Base-by-base conservation (phyloP, 257 asterid genomes). In the Gentiana straminea region DNA sequence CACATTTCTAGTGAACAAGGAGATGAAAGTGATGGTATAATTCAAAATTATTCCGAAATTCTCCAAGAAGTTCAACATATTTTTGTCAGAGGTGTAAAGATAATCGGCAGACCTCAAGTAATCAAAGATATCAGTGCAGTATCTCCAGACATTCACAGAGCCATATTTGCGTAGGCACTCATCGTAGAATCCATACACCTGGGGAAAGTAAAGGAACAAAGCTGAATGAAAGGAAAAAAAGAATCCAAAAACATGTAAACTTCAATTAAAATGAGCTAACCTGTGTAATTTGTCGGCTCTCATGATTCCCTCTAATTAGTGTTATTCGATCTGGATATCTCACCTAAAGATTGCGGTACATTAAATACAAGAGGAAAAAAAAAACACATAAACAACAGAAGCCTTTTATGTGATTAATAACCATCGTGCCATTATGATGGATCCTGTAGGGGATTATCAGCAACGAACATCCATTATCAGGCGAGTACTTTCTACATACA, bases 171-270 rank as follows among this genome's bases (percentile, higher is more conserved):
- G 92, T 15, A 87, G 69, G 80, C 98, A 91, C 82, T 91, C 98
- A n/a, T 91, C 98, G 64, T 87, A 91, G 80, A 91, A 91, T 58
- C 98, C 96, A 64, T 91, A 91, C 33, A 91, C 98, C 98, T 91
- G 84, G 55, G 68, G 46, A 63, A 58, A 62, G 39, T 61, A 64
- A 64, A 55, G 24, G 44, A 52, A 52, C 44, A 12, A 8, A 5
- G 35, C 65, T 70, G 64, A 13, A n/a, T 5, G 33, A 47, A 13
- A 54, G 24, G 53, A 9, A 41, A 35, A 64, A 59, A 12, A 51
- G 32, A 49, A 64, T 13, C n/a, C 7, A 52, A 24, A 13, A 49
- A 48, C 15, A 48, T 11, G 5, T 15, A 51, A 61, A 1, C 3
- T 4, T 32, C 36, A 0, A 55, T 55, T 47, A 61, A 66, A 58